A percentile compares a stretch with the other conserved stretches of the same genome.
Conservation (phyloP, 2,329 filamentous ascomycete genomes). For the Alternaria triticina region DNA sequence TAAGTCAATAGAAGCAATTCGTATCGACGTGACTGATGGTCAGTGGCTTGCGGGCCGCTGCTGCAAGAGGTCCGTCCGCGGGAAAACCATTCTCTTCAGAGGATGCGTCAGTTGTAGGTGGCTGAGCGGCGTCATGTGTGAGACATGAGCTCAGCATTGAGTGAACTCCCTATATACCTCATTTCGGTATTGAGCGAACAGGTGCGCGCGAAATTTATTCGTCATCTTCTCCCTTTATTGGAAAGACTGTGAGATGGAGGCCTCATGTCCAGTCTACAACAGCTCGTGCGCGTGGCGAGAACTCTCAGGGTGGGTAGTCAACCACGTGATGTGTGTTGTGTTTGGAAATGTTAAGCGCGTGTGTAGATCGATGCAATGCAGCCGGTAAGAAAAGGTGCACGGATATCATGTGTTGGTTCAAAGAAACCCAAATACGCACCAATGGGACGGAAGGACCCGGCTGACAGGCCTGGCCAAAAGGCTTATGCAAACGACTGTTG, state of each 20-base stretch:
- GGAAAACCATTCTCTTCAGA: background rate
- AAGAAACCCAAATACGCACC: background rate
- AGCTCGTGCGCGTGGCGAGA: background rate
- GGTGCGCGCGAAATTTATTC: background rate
- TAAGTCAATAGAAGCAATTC: background rate
- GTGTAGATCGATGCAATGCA: background rate
- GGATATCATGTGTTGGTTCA: background rate
- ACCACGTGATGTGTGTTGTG: background rate
- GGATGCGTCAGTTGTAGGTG: background rate
- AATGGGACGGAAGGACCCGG: constrained; percentile 7
- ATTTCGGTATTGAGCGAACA: background rate
- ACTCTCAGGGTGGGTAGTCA: background rate
- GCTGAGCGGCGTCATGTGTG: background rate
- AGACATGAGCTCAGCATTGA: background rate
- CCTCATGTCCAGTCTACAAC: background rate
- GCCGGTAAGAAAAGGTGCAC: background rate
- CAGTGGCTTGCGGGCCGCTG: background rate
- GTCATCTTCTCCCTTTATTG: background rate
- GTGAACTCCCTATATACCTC: background rate
- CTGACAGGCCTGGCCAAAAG: constrained; percentile 3
- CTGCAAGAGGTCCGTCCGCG: background rate
- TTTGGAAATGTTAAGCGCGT: background rate
- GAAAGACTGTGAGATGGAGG: background rate
- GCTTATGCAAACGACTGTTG: constrained; percentile 9
- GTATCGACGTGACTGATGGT: background rate